Evolutionary conservation across 208 protist genomes (phyloP).

Genomic region (Trypanosoma brucei): DNA sequence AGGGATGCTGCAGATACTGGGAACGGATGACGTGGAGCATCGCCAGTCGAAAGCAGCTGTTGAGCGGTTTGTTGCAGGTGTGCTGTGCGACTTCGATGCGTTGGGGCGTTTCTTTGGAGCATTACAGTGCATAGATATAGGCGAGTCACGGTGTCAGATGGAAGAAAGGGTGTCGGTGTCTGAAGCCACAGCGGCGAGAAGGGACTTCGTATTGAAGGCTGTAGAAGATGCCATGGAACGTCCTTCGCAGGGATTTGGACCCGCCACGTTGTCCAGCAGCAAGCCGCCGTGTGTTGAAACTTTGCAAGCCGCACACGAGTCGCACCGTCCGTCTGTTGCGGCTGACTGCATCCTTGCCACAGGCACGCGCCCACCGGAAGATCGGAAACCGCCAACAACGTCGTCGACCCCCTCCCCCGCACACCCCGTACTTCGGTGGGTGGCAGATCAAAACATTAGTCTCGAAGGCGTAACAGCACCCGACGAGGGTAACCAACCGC

Average conservation of each 20-base stretch:
- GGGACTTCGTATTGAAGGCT: conserved; percentile 53
- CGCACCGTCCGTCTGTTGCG: not conserved
- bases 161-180: conserved; percentile 1
- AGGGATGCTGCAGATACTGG: conserved; percentile 25
- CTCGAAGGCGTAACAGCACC: too few relatives aligned
- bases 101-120: conserved; percentile 57
- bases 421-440: too few relatives aligned
- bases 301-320: not conserved
- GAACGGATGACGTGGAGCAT: not conserved
- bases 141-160: conserved; percentile 22
- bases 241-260: not conserved
- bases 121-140: conserved; percentile 72
- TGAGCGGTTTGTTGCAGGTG: conserved; percentile 51
- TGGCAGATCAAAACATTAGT: too few relatives aligned
- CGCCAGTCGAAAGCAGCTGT: not conserved
- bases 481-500: too few relatives aligned
- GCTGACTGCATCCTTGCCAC: too few relatives aligned
- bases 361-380: too few relatives aligned
- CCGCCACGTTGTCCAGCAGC: not conserved
- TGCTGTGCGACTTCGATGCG: conserved; percentile 61
- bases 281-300: too few relatives aligned
- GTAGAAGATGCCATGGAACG: conserved; percentile 42
- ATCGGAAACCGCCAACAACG: too few relatives aligned
- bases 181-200: conserved; percentile 26
- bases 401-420: too few relatives aligned